Percentiles rank a stretch among this genome's conserved stretches.
These are phyloP conservation scores for Leccinum cinnamomeum DNA, from an alignment of 1,284 basidiomycete genomes.

Conservation along the genomic window DNA sequence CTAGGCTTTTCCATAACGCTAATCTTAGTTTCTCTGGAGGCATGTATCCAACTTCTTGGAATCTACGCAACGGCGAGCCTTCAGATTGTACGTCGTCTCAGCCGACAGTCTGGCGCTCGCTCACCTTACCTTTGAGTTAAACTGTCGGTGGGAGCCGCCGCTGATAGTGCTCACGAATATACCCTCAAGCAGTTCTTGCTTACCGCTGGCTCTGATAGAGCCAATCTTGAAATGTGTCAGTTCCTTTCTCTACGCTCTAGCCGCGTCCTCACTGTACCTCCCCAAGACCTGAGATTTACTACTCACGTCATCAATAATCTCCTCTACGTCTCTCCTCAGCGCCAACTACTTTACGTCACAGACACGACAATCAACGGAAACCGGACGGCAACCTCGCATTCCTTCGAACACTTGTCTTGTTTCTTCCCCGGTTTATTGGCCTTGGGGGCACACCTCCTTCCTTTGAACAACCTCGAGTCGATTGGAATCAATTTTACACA, in stretches of 20 bases:
- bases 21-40: slow-evolving; percentile 47
- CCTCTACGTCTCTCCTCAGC: slow-evolving; percentile 63
- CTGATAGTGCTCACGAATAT: slow-evolving; percentile 76
- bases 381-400: slow-evolving; percentile 44
- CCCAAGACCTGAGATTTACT: slow-evolving; percentile 61
- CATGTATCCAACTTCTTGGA: slow-evolving; percentile 58
- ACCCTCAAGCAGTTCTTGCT: slow-evolving; percentile 72
- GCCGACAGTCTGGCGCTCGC: background rate
- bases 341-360: slow-evolving; percentile 70
- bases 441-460: slow-evolving; percentile 63
- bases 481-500: slow-evolving; percentile 44
- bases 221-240: slow-evolving; percentile 65
- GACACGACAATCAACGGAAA: slow-evolving; percentile 42
- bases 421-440: slow-evolving; percentile 79
- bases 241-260: background rate
- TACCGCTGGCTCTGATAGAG: slow-evolving; percentile 57
- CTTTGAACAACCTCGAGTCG: slow-evolving; percentile 48
- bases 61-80: slow-evolving; percentile 43
- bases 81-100: slow-evolving; percentile 38
- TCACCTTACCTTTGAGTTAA: slow-evolving; percentile 36
- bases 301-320: slow-evolving; percentile 63
- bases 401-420: slow-evolving; percentile 75
- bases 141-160: slow-evolving; percentile 60
- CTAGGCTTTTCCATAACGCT: slow-evolving; percentile 46
- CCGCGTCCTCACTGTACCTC: slow-evolving; percentile 9